A percentile compares a stretch with the other conserved stretches of the same genome.
Evolutionary conservation across 108 stramenopile genomes (phyloP).

Genomic region (Cyclotella sp.): DNA sequence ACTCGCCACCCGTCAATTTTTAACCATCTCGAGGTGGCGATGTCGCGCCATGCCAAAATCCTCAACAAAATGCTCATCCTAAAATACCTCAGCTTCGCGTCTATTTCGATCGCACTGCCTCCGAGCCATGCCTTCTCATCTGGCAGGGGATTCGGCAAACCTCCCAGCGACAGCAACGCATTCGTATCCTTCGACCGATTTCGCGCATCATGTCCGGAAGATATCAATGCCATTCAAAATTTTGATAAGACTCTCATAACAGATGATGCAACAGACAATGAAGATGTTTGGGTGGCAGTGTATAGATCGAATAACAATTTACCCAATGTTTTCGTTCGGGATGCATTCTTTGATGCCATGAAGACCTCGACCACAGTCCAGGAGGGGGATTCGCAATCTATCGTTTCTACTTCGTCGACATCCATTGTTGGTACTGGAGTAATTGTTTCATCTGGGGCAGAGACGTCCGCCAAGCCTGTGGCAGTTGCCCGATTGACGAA

Average conservation of each 20-base stretch:
- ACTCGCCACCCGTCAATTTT: too few species aligned
- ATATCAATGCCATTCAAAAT: constrained; percentile 44
- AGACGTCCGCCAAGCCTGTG: constrained; percentile 59
- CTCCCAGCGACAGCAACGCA: constrained; percentile 2
- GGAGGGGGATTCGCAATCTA: constrained; percentile 37
- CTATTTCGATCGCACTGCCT: not conserved
- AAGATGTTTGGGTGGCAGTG: constrained; percentile 72
- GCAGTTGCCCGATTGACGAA: constrained; percentile 73
- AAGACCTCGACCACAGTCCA: constrained; percentile 55
- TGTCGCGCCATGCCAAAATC: too few species aligned
- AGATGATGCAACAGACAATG: constrained; percentile 33
- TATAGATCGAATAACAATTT: constrained; percentile 81
- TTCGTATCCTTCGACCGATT: constrained; percentile 63
- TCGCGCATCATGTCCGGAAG: constrained; percentile 64
- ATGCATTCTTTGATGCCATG: constrained; percentile 86
- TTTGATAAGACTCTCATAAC: constrained; percentile 59
- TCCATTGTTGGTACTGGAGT: constrained; percentile 3
- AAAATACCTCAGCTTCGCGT: too few species aligned
- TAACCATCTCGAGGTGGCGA: too few species aligned
- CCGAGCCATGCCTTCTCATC: constrained; percentile 2
- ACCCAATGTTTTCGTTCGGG: constrained; percentile 77
- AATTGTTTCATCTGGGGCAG: constrained; percentile 15
- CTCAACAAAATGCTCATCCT: too few species aligned
- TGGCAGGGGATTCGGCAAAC: constrained; percentile 37
- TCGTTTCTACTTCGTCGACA: constrained; percentile 24